A percentile compares a stretch with the other conserved stretches of the same genome.
phyloP scores from a whole-genome alignment of 305 asterid genomes.

The Salvia sclarea region DNA sequence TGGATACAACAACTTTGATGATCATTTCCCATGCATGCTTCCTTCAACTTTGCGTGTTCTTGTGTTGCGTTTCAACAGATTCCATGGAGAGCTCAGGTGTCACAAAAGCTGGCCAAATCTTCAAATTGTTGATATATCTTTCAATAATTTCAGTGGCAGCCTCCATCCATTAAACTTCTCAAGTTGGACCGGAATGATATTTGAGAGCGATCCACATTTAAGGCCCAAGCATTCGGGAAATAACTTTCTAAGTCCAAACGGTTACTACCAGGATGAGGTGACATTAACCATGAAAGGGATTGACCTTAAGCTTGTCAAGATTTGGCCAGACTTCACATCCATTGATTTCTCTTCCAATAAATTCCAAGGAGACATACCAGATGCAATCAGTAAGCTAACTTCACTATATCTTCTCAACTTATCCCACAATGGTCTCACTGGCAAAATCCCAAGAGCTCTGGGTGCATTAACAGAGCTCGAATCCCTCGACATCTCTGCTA shows the following conservation, averaged over 20 bases:
- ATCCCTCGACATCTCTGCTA: constrained; percentile 1
- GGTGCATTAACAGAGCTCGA: constrained; percentile 31
- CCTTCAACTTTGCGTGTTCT: neutral
- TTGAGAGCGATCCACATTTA: constrained; percentile 17
- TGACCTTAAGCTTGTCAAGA: too few relatives aligned
- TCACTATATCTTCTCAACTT: constrained; percentile 13
- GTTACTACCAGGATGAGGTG: neutral
- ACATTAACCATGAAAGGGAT: constrained; percentile 33
- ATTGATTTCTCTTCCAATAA: constrained; percentile 17
- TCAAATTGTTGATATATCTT: too few relatives aligned
- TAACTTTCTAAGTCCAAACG: too few relatives aligned
- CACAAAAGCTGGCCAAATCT: too few relatives aligned
- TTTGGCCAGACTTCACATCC: constrained; percentile 27
- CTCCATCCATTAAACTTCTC: constrained; percentile 20
- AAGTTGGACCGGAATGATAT: neutral
- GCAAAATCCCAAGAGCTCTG: constrained; percentile 30
- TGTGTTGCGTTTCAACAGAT: neutral
- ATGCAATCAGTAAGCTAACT: constrained; percentile 22
- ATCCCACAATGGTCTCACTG: too few relatives aligned
- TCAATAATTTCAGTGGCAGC: constrained; percentile 37
- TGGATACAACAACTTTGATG: constrained; percentile 39
- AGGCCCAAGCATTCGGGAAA: too few relatives aligned
- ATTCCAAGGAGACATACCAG: constrained; percentile 8
- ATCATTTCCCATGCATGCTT: constrained; percentile 37
- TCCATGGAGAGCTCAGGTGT: neutral